Evolutionary conservation across 1,284 basidiomycete species (phyloP).

Genomic region (Trichosporon faecale): DNA sequence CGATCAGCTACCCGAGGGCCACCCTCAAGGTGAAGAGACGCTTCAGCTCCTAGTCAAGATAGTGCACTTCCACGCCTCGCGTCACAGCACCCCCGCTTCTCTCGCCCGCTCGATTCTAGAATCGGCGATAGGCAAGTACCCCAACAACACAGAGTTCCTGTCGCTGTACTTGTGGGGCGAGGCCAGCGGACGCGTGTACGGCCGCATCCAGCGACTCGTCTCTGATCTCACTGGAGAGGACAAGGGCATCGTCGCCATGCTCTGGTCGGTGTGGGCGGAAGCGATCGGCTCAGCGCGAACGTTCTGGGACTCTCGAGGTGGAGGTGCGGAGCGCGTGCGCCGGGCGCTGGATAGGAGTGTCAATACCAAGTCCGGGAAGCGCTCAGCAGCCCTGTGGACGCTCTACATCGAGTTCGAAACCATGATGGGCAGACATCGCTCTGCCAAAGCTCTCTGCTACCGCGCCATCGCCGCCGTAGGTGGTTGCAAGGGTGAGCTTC

Average conservation of each 20-base stretch:
- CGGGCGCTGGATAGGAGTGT: constrained; percentile 42
- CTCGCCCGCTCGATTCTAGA: constrained; percentile 48
- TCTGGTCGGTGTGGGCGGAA: constrained; percentile 52
- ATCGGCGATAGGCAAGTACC: constrained; percentile 47
- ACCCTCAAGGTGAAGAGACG: constrained; percentile 46
- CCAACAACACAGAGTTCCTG: constrained; percentile 54
- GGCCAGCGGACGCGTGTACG: constrained; percentile 48
- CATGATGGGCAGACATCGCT: constrained; percentile 59
- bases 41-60: constrained; percentile 48
- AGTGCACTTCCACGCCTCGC: constrained; percentile 42
- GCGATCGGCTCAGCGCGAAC: constrained; percentile 30
- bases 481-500: constrained; percentile 44
- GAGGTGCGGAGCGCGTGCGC: constrained; percentile 45
- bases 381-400: constrained; percentile 61
- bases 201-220: constrained; percentile 49
- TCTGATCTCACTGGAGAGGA: constrained; percentile 27
- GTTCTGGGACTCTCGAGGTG: constrained; percentile 44
- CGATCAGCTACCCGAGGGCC: constrained; percentile 16
- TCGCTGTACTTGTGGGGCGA: constrained; percentile 52
- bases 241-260: constrained; percentile 30
- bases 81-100: constrained; percentile 36
- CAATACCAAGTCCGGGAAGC: constrained; percentile 31
- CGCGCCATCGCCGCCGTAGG: constrained; percentile 67
- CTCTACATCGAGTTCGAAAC: constrained; percentile 81
- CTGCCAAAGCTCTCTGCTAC: constrained; percentile 74